A percentile compares a stretch with the other conserved stretches of the same genome.
Evolutionary conservation across 225 moss, liverwort and hornwort species (phyloP).

Genomic region (Straminergon stramineum): DNA sequence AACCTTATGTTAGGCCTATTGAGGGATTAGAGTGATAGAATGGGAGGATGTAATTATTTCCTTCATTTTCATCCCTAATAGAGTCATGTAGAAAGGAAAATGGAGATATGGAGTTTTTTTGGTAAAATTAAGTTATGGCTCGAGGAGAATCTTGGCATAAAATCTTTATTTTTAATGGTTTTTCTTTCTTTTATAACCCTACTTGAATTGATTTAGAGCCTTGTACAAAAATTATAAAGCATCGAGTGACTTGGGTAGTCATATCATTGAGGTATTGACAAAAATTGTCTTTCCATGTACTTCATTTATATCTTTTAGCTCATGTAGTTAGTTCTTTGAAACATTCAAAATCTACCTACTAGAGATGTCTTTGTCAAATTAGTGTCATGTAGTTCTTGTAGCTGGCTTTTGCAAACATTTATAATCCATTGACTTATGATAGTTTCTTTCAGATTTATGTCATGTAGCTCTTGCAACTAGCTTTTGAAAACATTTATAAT

Average conservation of each 20-base stretch:
- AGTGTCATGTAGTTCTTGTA: rapidly evolving
- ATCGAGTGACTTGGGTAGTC: rapidly evolving
- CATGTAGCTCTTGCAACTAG: no score
- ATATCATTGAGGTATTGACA: neutral
- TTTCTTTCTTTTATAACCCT: rapidly evolving
- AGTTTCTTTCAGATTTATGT: rapidly evolving
- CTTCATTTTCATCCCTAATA: neutral
- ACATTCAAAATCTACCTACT: neutral
- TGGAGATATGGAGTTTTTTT: rapidly evolving
- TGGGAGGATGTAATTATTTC: neutral
- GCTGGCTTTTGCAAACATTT: neutral
- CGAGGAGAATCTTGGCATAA: neutral
- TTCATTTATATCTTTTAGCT: neutral
- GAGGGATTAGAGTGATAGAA: neutral
- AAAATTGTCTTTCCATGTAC: rapidly evolving
- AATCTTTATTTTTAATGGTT: neutral
- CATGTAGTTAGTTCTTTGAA: rapidly evolving
- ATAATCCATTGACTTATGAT: neutral
- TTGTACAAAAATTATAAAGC: neutral
- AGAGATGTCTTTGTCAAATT: rapidly evolving
- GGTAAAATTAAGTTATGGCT: rapidly evolving
- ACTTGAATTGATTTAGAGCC: rapidly evolving
- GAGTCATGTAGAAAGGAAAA: rapidly evolving
- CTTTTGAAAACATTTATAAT: neutral
- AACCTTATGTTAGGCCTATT: rapidly evolving